A percentile compares a stretch with the other conserved stretches of the same genome.
Conservation (phyloP, 192 early-diverging fungal species). For the Chytriomyces sp. region DNA sequence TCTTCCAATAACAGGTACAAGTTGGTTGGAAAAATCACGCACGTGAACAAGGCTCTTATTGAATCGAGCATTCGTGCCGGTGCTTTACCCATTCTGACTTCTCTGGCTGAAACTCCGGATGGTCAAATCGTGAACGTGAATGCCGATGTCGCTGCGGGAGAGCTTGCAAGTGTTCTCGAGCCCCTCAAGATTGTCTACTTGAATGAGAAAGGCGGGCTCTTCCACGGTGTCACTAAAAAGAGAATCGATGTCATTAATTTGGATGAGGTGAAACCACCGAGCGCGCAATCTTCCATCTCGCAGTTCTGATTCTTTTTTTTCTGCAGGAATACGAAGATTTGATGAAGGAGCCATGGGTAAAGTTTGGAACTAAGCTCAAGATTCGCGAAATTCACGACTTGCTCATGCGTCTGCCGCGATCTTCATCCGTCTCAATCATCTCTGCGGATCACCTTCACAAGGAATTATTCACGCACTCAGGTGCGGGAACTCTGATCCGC, state of each 20-base stretch:
- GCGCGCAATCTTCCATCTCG: not conserved
- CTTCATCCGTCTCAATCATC: slow-evolving; percentile 98
- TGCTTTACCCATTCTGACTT: slow-evolving; percentile 93
- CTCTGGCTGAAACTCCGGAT: slow-evolving; percentile 90
- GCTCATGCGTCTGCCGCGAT: slow-evolving; percentile 92
- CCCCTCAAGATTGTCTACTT: slow-evolving; percentile 97
- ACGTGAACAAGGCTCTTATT: slow-evolving; percentile 91
- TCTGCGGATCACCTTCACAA: slow-evolving; percentile 98
- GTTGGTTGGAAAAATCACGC: slow-evolving; percentile 87
- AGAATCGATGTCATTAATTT: slow-evolving; percentile 97
- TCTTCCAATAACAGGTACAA: slow-evolving; percentile 63
- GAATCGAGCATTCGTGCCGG: slow-evolving; percentile 93
- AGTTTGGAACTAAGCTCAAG: slow-evolving; percentile 98
- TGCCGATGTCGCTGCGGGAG: slow-evolving; percentile 97
- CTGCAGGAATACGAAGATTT: slow-evolving; percentile 92
- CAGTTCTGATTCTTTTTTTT: not conserved
- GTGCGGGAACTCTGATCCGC: slow-evolving; percentile 96
- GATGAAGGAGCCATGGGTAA: slow-evolving; percentile 95
- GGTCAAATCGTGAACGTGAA: slow-evolving; percentile 99
- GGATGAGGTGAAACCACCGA: slow-evolving; percentile 79
- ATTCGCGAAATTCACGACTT: slow-evolving; percentile 97
- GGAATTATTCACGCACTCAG: slow-evolving; percentile 97
- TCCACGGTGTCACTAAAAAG: slow-evolving; percentile 92
- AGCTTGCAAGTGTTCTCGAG: slow-evolving; percentile 93
- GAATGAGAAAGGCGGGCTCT: slow-evolving; percentile 97